phyloP scores from a whole-genome alignment of 371 early-diverging fungal species.

The Dichotomocladium elegans region DNA sequence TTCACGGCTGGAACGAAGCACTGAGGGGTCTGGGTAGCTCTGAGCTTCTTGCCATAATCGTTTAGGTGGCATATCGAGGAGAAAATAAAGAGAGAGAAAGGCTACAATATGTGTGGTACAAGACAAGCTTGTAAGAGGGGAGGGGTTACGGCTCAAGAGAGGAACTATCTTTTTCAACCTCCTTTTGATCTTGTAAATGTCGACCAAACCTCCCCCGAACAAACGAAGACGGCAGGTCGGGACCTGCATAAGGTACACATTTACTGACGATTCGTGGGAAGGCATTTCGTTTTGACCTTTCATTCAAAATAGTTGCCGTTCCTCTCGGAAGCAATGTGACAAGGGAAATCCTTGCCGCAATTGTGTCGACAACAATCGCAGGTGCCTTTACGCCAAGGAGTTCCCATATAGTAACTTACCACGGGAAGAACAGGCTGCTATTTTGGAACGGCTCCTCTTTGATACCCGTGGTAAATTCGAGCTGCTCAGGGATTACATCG shows the following conservation, averaged over 20 bases:
- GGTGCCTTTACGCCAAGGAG: conserved; percentile 20
- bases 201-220: conserved; percentile 3
- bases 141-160: too few species aligned
- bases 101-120: neutral
- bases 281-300: neutral
- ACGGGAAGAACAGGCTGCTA: conserved; percentile 13
- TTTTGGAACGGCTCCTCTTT: conserved; percentile 16
- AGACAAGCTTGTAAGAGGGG: neutral
- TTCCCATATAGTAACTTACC: conserved; percentile 15
- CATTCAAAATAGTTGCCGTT: conserved; percentile 13
- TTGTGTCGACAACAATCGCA: conserved; percentile 18
- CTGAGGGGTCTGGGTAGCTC: neutral
- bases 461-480: conserved; percentile 17
- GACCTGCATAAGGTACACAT: conserved; percentile 19
- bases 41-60: neutral
- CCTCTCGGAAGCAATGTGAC: conserved; percentile 24
- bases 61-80: conserved; percentile 3
- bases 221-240: conserved; percentile 18
- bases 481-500: conserved; percentile 13
- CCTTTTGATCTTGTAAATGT: neutral
- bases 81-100: too few species aligned
- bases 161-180: neutral
- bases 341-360: conserved; percentile 18
- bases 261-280: neutral
- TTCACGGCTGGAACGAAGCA: conserved; percentile 12